Base-by-base conservation (phyloP, 495 filamentous ascomycete genomes). In the Glonium stellatum region DNA sequence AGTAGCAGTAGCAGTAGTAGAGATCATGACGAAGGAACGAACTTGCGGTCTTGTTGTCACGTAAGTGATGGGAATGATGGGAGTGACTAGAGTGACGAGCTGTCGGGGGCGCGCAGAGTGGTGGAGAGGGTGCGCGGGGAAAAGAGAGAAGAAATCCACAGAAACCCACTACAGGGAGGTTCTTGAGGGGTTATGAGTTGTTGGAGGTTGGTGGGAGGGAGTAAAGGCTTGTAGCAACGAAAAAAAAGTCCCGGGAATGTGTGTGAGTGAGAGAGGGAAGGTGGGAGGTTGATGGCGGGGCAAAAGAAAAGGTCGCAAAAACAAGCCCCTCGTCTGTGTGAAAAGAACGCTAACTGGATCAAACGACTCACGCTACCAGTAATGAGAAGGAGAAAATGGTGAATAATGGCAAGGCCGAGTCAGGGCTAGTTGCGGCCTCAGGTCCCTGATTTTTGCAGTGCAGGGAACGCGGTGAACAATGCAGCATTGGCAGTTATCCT, bases 301-400 rank as follows among this genome's bases (percentile, higher is more conserved):
- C 55, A 57, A 54, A 54, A 53, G 57, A 63, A 62, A 59, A 66
- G 58, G 49, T 47, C 31, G 61, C 57, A 59, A 25, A 51, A 47
- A 60, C 48, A 56, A 54, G 53, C 41, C 60, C 60, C 64, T 56
- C 47, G 60, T 50, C 18, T 22, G 31, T 2, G 42, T 27, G 21
- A 39, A 61, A 67, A 60, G 64, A 59, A 53, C 64, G 64, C 64
- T 67, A 67, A 60, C 54, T 48, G 54, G 23, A 54, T 66, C 55
- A 39, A 62, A 46, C 21, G 34, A 56, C 58, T 56, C 58, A 55
- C 39, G 63, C 63, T 60, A 57, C 56, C 13, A 44, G 18, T 18
- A 44, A 1, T 44, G 4, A 44, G 39, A 13, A 44, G 1, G 13
- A 18, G 39, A 4, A 18, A 44, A 44, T n/a, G 12, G 13, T 44